Evolutionary conservation across 2,329 filamentous ascomycete species (phyloP).

Genomic region (Colletotrichum horii): DNA sequence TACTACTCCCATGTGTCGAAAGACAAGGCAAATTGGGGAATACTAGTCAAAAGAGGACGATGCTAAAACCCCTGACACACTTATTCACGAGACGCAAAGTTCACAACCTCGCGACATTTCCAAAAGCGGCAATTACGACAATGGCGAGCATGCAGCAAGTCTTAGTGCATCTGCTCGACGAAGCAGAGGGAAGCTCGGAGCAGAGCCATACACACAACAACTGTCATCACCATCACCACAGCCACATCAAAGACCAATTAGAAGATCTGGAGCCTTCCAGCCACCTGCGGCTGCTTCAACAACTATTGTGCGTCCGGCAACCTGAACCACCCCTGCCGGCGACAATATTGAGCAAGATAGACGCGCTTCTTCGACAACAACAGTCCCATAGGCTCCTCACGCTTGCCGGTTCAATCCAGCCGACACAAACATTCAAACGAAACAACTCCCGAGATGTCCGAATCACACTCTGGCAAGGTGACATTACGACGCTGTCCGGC

Average conservation of each 20-base stretch:
- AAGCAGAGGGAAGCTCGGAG: background rate
- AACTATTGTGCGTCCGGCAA: conserved; percentile 31
- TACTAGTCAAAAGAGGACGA: background rate
- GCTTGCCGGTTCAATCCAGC: background rate
- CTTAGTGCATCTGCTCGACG: background rate
- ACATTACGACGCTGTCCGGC: conserved; percentile 35
- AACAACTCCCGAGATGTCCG: background rate
- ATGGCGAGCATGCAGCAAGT: background rate
- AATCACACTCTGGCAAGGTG: conserved; percentile 35
- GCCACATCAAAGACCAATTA: conserved; percentile 7
- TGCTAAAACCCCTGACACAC: background rate
- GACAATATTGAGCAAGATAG: conserved; percentile 21
- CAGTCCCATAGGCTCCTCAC: conserved; percentile 2
- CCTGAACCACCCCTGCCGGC: conserved; percentile 24
- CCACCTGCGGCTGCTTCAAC: conserved; percentile 20
- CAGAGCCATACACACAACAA: background rate
- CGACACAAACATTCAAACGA: background rate
- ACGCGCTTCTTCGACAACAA: conserved; percentile 13
- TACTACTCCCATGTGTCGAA: background rate
- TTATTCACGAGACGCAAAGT: background rate
- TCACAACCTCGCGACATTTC: background rate
- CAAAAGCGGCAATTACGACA: background rate
- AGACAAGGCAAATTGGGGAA: background rate
- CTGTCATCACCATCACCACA: background rate
- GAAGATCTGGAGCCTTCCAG: conserved; percentile 9